Evolutionary conservation across 768 basidiomycete species (phyloP).

Genomic region (Holtermanniella nyarrowii): DNA sequence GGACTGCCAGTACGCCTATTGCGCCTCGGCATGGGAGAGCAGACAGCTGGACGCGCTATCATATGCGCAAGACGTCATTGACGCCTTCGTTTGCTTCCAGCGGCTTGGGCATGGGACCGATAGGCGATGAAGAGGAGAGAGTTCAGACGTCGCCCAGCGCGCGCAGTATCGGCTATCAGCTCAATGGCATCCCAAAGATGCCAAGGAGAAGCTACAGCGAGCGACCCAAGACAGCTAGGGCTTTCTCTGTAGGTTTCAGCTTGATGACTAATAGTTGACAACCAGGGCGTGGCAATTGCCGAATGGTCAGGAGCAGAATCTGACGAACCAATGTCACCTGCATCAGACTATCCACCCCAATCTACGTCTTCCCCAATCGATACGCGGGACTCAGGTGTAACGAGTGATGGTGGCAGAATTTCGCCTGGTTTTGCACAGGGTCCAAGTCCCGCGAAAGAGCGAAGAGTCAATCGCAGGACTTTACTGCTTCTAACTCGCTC

Average conservation of each 20-base stretch:
- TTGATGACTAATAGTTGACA: conserved; percentile 3
- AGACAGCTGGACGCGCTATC: neutral
- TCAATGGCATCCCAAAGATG: conserved; percentile 32
- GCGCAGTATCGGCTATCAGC: conserved; percentile 29
- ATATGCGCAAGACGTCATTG: conserved; percentile 24
- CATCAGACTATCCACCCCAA: conserved; percentile 24
- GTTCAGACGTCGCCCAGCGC: conserved; percentile 11
- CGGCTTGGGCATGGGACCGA: conserved; percentile 28
- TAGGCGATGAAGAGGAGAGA: conserved; percentile 17
- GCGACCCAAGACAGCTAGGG: conserved; percentile 9
- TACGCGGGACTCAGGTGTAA: neutral
- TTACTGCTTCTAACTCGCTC: conserved; percentile 53
- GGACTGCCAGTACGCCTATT: conserved; percentile 28
- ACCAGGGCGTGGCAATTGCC: conserved; percentile 33
- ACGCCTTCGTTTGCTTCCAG: conserved; percentile 22
- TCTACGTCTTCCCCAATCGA: conserved; percentile 6
- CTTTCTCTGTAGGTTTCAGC: conserved; percentile 10
- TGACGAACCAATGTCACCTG: conserved; percentile 21
- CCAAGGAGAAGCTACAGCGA: conserved; percentile 20
- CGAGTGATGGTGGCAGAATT: neutral
- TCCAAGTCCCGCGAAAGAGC: conserved; percentile 18
- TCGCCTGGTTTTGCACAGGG: conserved; percentile 4
- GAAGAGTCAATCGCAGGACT: conserved; percentile 28
- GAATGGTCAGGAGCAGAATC: conserved; percentile 18
- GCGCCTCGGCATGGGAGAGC: neutral